Evolutionary conservation across 2,329 filamentous ascomycete genomes (phyloP), one percentile per base, ranked within the genome.

Genomic region (Leptographium flavum): DNA sequence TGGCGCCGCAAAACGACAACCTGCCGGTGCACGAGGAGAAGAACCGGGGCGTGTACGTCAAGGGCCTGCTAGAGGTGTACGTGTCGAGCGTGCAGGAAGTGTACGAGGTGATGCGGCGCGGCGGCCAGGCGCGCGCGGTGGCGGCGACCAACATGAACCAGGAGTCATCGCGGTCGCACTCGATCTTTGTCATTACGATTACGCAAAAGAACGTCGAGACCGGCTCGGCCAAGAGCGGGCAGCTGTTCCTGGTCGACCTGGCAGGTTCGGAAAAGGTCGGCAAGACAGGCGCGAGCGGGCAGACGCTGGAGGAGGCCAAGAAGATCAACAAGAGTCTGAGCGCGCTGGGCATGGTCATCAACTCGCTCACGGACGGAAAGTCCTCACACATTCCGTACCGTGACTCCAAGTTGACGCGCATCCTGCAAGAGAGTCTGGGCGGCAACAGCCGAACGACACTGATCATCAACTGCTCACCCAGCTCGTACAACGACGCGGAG

Each of bases 261-360:
- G 92, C 92, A 44, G 92, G 92, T 71, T 94, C 87, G 58, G 92
- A 98, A 68, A 96, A 96, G 69, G 87, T 96, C 43, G 90, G 92
- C 60, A 96, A 98, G 74, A 98, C 92, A 27, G 92, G 92, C 55
- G 92, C 92, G 50, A 95, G 87, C 61, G 92, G 92, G 47, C 92
- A 96, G 65, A 96, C 90, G 5, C 72, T 98, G 37, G 92, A 96
- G 63, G 92, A 98, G 63, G 92, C 92, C 49, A 96, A 96, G 73
- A 98, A 98, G 74, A 98, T 98, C 74, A 98, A 98, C 75, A 96
- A 96, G 74, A 95, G 87, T 73, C 75, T 98, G 69, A 95, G 88
- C 67, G 88, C 92, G 45, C 74, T 98, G 49, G 92, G 92, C 57
- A 96, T 95, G 88, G 92, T 96, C 67, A 98, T 98, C 73, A 96